phyloP scores from a whole-genome alignment of 768 basidiomycete species.

The Multifurca ochricompacta region DNA sequence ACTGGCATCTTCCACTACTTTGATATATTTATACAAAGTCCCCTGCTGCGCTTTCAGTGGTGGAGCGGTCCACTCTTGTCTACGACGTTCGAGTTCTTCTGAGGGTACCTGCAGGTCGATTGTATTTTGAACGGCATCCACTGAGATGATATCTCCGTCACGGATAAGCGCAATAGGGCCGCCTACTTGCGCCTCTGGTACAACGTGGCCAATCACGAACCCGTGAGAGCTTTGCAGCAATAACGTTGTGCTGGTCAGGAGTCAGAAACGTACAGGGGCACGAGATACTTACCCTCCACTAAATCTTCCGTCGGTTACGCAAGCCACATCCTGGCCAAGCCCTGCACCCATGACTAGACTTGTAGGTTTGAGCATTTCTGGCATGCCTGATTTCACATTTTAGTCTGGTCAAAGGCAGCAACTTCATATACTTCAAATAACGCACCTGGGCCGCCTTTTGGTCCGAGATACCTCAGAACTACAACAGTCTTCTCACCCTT shows the following conservation, averaged over 20 bases:
- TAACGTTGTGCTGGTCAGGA: not conserved
- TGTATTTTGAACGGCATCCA: slow-evolving; percentile 83
- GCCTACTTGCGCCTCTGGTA: slow-evolving; percentile 91
- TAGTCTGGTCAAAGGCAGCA: not conserved
- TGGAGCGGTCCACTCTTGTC: slow-evolving; percentile 70
- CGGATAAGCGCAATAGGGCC: slow-evolving; percentile 87
- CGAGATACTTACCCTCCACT: slow-evolving; percentile 75
- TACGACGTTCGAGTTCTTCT: slow-evolving; percentile 70
- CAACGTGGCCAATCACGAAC: slow-evolving; percentile 95
- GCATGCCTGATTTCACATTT: slow-evolving; percentile 66
- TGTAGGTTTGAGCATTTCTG: slow-evolving; percentile 98
- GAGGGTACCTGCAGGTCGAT: slow-evolving; percentile 70
- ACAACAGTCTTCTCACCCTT: slow-evolving; percentile 96
- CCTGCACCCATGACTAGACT: slow-evolving; percentile 99
- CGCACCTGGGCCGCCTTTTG: slow-evolving; percentile 91
- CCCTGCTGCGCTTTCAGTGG: slow-evolving; percentile 79
- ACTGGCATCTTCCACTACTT: slow-evolving; percentile 84
- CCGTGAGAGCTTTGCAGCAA: slow-evolving; percentile 69
- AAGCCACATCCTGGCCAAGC: slow-evolving; percentile 91
- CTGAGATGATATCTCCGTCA: slow-evolving; percentile 81
- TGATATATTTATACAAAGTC: slow-evolving; percentile 83
- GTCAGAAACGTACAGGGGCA: not conserved
- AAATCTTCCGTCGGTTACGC: slow-evolving; percentile 96
- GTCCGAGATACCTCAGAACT: slow-evolving; percentile 92
- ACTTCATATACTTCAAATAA: slow-evolving; percentile 2